These are phyloP conservation scores for Alternaria triticimaculans DNA, from an alignment of 2,329 filamentous ascomycete species.

Conservation along the genomic window DNA sequence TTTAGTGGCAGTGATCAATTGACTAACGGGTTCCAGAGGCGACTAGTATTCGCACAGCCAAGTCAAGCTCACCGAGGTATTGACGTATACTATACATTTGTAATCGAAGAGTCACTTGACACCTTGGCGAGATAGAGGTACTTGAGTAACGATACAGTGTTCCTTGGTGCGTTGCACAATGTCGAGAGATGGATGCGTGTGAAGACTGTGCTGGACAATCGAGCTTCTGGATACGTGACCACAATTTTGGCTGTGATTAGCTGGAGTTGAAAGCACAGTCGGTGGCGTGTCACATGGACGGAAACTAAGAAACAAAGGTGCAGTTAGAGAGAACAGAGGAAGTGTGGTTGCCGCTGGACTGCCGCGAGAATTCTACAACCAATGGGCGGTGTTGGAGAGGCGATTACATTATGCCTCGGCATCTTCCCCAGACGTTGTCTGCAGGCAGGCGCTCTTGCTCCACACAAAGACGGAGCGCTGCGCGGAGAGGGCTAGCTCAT, in stretches of 20 bases:
- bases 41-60: background rate
- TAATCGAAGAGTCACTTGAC: background rate
- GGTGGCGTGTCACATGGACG: background rate
- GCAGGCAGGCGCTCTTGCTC: slow-evolving; percentile 5
- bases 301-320: background rate
- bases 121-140: background rate
- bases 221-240: background rate
- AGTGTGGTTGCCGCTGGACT: background rate
- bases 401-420: slow-evolving; percentile 24
- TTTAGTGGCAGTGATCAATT: background rate
- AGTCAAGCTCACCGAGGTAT: background rate
- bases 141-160: background rate
- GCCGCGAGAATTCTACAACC: background rate
- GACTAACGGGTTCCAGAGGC: background rate
- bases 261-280: background rate
- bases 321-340: background rate
- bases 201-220: background rate
- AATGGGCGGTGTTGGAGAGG: background rate
- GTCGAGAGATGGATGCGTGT: background rate
- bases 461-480: slow-evolving; percentile 19
- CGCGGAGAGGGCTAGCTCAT: slow-evolving; percentile 25
- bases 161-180: background rate
- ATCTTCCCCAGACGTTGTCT: slow-evolving; percentile 26
- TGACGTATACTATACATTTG: background rate
- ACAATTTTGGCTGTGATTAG: background rate